phyloP scores from a whole-genome alignment of 192 early-diverging fungal genomes.

The Hyaloraphidium curvatum region DNA sequence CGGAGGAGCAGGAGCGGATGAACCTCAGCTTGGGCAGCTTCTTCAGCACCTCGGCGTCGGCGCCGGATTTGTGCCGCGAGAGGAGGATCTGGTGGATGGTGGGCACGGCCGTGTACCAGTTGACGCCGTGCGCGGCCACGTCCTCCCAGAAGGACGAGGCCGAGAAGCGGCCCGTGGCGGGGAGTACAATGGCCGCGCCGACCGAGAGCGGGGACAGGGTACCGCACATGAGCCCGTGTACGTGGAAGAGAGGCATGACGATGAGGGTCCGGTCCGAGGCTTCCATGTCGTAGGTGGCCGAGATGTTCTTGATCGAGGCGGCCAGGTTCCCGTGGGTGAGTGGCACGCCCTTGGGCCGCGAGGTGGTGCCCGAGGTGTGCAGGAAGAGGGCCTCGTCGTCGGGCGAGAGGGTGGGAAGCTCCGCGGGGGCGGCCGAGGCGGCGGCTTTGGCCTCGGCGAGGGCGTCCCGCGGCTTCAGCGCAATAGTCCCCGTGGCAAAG shows the following conservation, averaged over 20 bases:
- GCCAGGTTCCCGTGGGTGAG: conserved; percentile 57
- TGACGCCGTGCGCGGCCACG: conserved; percentile 31
- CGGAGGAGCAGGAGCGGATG: conserved; percentile 61
- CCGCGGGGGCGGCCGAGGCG: background rate
- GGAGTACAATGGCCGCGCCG: conserved; percentile 49
- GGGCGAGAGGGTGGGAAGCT: background rate
- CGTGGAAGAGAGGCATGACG: conserved; percentile 77
- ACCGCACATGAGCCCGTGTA: conserved; percentile 63
- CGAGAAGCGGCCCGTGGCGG: conserved; percentile 46
- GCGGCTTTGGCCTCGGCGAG: background rate
- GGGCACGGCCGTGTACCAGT: conserved; percentile 46
- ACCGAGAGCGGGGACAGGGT: conserved; percentile 44
- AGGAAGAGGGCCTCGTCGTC: background rate
- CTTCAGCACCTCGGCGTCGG: too few relatives aligned
- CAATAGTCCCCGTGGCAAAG: background rate
- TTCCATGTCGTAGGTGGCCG: conserved; percentile 39
- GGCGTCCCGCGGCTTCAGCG: background rate
- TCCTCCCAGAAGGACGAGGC: conserved; percentile 58
- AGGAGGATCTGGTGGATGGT: conserved; percentile 75
- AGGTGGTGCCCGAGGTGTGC: background rate
- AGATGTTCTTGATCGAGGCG: conserved; percentile 52
- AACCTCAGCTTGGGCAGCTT: conserved; percentile 43
- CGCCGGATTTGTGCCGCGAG: conserved; percentile 15
- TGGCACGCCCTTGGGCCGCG: conserved; percentile 37
- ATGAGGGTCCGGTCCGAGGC: conserved; percentile 40